A percentile compares a stretch with the other conserved stretches of the same genome.
phyloP scores from a whole-genome alignment of 176 grass and related monocot genomes.

The Echinochloa phyllopogon region DNA sequence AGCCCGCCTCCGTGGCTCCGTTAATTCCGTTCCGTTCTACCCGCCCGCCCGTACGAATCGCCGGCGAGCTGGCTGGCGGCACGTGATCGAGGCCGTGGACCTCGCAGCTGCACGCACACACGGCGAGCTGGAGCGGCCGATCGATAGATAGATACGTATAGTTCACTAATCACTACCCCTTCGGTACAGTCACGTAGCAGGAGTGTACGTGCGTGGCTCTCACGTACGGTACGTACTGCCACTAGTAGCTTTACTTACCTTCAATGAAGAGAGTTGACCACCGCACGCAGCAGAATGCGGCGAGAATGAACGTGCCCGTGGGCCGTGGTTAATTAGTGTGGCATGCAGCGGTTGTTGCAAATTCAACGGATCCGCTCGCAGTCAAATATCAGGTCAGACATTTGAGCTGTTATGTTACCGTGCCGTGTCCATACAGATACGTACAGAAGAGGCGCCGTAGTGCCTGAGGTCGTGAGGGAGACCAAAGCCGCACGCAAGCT shows the following conservation, averaged over 20 bases:
- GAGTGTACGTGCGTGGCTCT: not conserved
- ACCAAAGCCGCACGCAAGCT: not conserved
- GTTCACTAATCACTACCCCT: too few relatives aligned
- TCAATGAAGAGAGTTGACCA: not conserved
- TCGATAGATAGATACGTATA: too few relatives aligned
- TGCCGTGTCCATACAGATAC: too few relatives aligned
- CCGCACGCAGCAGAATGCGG: not conserved
- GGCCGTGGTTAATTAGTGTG: too few relatives aligned
- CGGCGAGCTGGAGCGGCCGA: too few relatives aligned
- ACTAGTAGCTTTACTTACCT: not conserved
- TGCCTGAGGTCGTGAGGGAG: too few relatives aligned
- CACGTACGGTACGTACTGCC: not conserved
- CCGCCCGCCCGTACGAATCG: not conserved
- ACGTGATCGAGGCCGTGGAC: conserved; percentile 31
- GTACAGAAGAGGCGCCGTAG: not conserved
- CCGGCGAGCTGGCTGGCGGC: not conserved
- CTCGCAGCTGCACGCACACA: not conserved
- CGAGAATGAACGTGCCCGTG: too few relatives aligned
- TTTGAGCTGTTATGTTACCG: too few relatives aligned
- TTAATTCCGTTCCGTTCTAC: not conserved
- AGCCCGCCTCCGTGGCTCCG: too few relatives aligned
- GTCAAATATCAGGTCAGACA: too few relatives aligned
- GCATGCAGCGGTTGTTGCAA: too few relatives aligned
- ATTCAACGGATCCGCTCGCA: too few relatives aligned
- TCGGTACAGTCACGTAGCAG: not conserved